A percentile compares a stretch with the other conserved stretches of the same genome.
These are phyloP conservation scores for Kalaharituber pfeilii DNA, from an alignment of 2,329 filamentous ascomycete genomes.

Conservation along the genomic window DNA sequence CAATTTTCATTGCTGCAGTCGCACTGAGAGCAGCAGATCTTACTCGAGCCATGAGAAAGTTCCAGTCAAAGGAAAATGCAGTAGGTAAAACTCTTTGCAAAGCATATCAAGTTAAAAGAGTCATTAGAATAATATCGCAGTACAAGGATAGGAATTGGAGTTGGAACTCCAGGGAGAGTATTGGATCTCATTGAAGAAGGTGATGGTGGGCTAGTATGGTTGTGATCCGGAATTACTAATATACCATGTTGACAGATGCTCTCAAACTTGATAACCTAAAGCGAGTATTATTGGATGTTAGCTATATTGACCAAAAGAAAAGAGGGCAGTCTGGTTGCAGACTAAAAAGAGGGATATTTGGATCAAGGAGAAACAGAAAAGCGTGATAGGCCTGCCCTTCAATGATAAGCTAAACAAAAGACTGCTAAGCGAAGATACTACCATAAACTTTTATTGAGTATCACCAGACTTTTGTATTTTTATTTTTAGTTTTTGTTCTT, in stretches of 20 bases:
- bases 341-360: no score
- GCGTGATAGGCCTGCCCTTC: conserved; percentile 57
- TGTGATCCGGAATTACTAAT: no score
- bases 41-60: conserved; percentile 54
- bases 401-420: conserved; percentile 52
- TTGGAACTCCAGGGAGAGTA: conserved; percentile 73
- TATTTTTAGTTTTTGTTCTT: conserved; percentile 2
- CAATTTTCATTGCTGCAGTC: conserved; percentile 76
- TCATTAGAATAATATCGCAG: conserved; percentile 57
- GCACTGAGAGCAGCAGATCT: conserved; percentile 76
- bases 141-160: conserved; percentile 61
- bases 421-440: conserved; percentile 40
- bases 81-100: conserved; percentile 92
- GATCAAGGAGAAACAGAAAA: conserved; percentile 81
- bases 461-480: no score
- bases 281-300: conserved; percentile 74
- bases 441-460: conserved; percentile 45
- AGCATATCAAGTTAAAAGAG: conserved; percentile 91
- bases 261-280: conserved; percentile 54
- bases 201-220: no score
- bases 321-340: conserved; percentile 80
- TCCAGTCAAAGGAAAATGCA: conserved; percentile 57
- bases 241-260: no score
- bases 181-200: conserved; percentile 65
- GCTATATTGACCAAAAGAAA: conserved; percentile 89